A percentile compares a stretch with the other conserved stretches of the same genome.
phyloP scores from a whole-genome alignment of 192 early-diverging fungal species.

The Funneliformis mosseae region DNA sequence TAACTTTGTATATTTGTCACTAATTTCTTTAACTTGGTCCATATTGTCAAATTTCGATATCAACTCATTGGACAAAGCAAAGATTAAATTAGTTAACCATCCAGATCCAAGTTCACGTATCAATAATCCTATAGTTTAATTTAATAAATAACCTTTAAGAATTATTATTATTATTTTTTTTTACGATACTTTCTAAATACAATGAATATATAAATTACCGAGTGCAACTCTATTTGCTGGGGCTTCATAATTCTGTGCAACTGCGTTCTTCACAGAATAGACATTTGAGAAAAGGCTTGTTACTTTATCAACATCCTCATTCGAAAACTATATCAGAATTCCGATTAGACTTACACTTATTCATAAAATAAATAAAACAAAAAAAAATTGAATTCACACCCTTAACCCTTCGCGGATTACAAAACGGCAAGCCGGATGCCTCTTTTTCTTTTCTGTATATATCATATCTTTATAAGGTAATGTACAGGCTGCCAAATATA shows the following conservation, averaged over 20 bases:
- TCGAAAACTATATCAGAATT: conserved; percentile 2
- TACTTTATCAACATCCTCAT: not conserved
- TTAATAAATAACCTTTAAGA: not conserved
- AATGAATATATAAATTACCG: conserved; percentile 15
- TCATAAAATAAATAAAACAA: not conserved
- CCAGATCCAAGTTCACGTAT: conserved; percentile 60
- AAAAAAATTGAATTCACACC: conserved; percentile 38
- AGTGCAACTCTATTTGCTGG: not conserved
- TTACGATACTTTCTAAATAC: not conserved
- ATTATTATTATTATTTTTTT: no score
- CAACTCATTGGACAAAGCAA: conserved; percentile 53
- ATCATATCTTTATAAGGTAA: conserved; percentile 55
- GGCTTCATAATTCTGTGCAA: conserved; percentile 23
- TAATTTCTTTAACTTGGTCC: conserved; percentile 15
- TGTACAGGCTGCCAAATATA: conserved; percentile 61
- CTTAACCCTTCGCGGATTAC: conserved; percentile 68
- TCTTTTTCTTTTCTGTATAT: conserved; percentile 49
- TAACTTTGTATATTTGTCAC: conserved; percentile 39
- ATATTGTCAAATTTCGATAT: conserved; percentile 39
- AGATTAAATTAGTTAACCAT: conserved; percentile 56
- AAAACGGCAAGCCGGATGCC: conserved; percentile 45
- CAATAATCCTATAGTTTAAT: conserved; percentile 53
- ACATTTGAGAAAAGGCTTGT: not conserved
- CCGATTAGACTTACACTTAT: not conserved
- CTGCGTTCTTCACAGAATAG: conserved; percentile 10